A percentile compares a stretch with the other conserved stretches of the same genome.
Evolutionary conservation across 176 grass and related monocot genomes (phyloP).

Genomic region (Bolboschoenus planiculmis): DNA sequence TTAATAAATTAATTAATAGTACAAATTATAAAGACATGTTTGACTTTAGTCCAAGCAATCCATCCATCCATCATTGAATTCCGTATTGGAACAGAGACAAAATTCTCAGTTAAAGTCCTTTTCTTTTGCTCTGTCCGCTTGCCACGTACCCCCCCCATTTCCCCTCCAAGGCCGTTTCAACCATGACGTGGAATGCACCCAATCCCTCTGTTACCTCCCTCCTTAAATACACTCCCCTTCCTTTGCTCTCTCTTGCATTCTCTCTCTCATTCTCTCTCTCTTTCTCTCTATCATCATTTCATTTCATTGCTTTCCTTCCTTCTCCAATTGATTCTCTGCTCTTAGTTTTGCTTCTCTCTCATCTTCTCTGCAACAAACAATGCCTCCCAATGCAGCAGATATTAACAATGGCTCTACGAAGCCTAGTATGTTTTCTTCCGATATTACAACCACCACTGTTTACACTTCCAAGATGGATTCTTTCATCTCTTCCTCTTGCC

Average conservation of each 20-base stretch:
- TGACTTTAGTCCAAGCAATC: slow-evolving; percentile 7
- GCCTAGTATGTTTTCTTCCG: neutral
- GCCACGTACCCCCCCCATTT: slow-evolving; percentile 54
- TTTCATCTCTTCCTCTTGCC: slow-evolving; percentile 57
- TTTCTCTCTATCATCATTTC: neutral
- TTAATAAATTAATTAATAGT: neutral
- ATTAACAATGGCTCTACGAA: neutral
- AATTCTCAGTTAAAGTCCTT: neutral
- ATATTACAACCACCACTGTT: neutral
- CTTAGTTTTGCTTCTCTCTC: neutral
- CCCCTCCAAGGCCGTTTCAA: slow-evolving; percentile 7
- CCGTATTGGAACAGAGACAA: slow-evolving; percentile 1
- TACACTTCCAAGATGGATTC: slow-evolving; percentile 54
- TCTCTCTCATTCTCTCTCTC: neutral
- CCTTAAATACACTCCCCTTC: neutral
- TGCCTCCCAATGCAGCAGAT: slow-evolving; percentile 62
- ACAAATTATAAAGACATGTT: neutral
- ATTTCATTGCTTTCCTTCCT: no score
- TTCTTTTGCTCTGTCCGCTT: slow-evolving; percentile 25
- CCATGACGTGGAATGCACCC: slow-evolving; percentile 46
- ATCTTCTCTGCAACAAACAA: slow-evolving; percentile 10
- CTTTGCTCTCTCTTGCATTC: slow-evolving; percentile 2
- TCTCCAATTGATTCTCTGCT: neutral
- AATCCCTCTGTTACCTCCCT: neutral
- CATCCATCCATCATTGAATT: neutral